These are phyloP conservation scores for Tilletia caries DNA, from an alignment of 1,284 basidiomycete species.

Conservation along the genomic window DNA sequence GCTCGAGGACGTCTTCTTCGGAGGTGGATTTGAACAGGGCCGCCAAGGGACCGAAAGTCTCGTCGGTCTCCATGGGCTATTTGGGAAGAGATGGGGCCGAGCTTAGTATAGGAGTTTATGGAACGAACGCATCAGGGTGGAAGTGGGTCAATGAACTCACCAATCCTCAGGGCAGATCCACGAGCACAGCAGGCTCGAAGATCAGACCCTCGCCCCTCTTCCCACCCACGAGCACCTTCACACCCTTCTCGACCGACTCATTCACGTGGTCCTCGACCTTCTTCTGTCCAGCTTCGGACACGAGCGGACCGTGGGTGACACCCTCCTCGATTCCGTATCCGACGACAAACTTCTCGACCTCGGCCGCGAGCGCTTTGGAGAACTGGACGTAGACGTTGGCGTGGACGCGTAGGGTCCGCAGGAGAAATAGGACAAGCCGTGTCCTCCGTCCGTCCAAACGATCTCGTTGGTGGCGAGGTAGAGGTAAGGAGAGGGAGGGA, in stretches of 20 bases:
- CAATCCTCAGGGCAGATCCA: conserved; percentile 72
- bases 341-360: conserved; percentile 83
- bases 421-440: too few relatives aligned
- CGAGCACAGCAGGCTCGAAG: conserved; percentile 82
- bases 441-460: too few relatives aligned
- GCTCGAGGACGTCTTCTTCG: conserved; percentile 82
- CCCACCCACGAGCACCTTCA: conserved; percentile 82
- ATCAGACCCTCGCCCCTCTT: conserved; percentile 65
- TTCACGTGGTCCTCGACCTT: conserved; percentile 86
- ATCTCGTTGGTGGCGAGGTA: too few relatives aligned
- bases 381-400: conserved; percentile 71
- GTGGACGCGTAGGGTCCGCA: too few relatives aligned
- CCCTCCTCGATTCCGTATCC: conserved; percentile 78
- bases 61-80: conserved; percentile 47
- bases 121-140: too few relatives aligned
- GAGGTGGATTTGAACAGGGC: conserved; percentile 73
- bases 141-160: too few relatives aligned
- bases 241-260: conserved; percentile 77
- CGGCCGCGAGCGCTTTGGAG: conserved; percentile 72
- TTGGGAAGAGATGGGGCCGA: background rate
- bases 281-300: conserved; percentile 76
- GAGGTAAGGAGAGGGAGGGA: background rate
- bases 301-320: conserved; percentile 85
- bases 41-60: conserved; percentile 55
- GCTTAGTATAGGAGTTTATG: too few relatives aligned